Percentiles rank a stretch among this genome's conserved stretches.
Evolutionary conservation across 2,329 filamentous ascomycete species (phyloP).

Genomic region (Pyrenophora graminea): DNA sequence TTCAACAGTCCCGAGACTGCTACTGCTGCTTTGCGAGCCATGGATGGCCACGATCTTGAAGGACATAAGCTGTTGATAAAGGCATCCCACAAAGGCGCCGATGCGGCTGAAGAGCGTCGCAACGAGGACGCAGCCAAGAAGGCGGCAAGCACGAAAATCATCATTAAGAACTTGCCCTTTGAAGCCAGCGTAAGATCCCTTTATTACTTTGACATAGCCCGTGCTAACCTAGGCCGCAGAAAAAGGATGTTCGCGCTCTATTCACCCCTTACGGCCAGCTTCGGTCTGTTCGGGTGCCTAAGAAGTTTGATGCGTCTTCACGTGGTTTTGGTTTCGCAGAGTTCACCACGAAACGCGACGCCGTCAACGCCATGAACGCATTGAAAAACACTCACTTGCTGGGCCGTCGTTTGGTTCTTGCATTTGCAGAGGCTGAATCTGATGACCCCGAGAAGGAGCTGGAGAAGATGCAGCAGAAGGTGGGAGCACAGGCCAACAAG

Average conservation of each 20-base stretch:
- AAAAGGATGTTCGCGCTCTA: conserved; percentile 85
- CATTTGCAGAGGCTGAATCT: conserved; percentile 87
- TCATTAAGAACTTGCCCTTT: conserved; percentile 98
- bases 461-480: conserved; percentile 95
- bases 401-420: conserved; percentile 84
- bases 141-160: conserved; percentile 82
- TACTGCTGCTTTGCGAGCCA: conserved; percentile 76
- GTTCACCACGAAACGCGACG: conserved; percentile 89
- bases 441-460: conserved; percentile 95
- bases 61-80: conserved; percentile 84
- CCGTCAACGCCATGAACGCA: conserved; percentile 86
- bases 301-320: conserved; percentile 87
- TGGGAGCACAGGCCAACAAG: conserved; percentile 86
- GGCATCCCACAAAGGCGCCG: conserved; percentile 81
- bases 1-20: conserved; percentile 80
- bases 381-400: conserved; percentile 91
- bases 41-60: conserved; percentile 88
- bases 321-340: conserved; percentile 97
- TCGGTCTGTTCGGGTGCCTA: conserved; percentile 87
- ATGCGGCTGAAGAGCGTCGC: conserved; percentile 84
- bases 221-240: conserved; percentile 49
- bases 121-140: conserved; percentile 85
- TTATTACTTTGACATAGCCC: conserved; percentile 7
- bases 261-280: conserved; percentile 91
- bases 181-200: conserved; percentile 61